Evolutionary conservation across 495 filamentous ascomycete genomes (phyloP).

Genomic region (Lasiosphaeris hirsuta): DNA sequence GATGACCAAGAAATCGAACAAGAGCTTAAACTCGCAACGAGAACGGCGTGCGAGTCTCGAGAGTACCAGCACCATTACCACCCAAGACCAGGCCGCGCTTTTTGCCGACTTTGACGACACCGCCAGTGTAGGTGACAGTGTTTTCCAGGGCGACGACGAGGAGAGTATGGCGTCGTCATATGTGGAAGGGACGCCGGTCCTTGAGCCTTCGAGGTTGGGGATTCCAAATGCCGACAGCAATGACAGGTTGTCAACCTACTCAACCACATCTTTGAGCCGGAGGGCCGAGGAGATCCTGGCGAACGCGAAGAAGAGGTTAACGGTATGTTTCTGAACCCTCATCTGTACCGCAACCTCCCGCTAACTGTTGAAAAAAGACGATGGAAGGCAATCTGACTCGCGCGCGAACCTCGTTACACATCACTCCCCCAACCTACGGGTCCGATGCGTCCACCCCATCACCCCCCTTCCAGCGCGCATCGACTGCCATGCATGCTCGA

Average conservation of each 20-base stretch:
- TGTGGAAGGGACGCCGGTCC: conserved; percentile 36
- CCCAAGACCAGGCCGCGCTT: conserved; percentile 38
- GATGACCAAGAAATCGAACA: conserved; percentile 41
- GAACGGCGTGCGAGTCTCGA: conserved; percentile 44
- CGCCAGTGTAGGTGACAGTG: conserved; percentile 54
- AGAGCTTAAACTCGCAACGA: conserved; percentile 28
- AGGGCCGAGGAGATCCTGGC: conserved; percentile 84
- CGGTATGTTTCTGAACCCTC: conserved; percentile 53
- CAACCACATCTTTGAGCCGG: conserved; percentile 71
- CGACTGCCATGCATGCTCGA: conserved; percentile 28
- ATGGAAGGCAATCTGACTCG: conserved; percentile 88
- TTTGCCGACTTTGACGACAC: conserved; percentile 57
- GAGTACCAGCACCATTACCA: conserved; percentile 51
- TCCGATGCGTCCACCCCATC: conserved; percentile 48
- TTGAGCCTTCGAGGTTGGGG: conserved; percentile 19
- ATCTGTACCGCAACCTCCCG: background rate
- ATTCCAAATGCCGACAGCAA: conserved; percentile 28
- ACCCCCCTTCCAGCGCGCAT: conserved; percentile 35
- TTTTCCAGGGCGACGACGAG: conserved; percentile 58
- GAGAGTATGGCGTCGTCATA: conserved; percentile 54
- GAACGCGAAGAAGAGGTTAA: conserved; percentile 83
- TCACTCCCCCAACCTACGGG: conserved; percentile 56
- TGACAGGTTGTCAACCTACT: conserved; percentile 44
- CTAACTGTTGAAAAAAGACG: conserved; percentile 52
- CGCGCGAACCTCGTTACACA: conserved; percentile 68